These are phyloP conservation scores for Candida sanyiensis DNA, from an alignment of 805 yeast genomes.

Conservation along the genomic window DNA sequence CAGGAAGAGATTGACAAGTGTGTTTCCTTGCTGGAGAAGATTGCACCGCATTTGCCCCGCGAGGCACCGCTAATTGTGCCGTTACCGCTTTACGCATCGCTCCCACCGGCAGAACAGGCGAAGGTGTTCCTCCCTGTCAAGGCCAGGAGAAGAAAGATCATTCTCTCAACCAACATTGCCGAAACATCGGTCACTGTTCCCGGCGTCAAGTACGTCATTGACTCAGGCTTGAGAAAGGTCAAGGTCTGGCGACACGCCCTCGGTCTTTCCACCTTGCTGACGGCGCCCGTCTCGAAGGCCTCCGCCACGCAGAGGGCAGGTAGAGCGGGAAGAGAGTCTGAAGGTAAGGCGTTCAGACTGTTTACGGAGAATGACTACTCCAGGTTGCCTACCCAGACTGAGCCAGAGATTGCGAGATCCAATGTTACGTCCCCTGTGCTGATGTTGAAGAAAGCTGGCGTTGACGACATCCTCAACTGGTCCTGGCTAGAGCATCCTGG, in stretches of 20 bases:
- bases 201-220: constrained; percentile 90
- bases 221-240: constrained; percentile 87
- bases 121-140: constrained; percentile 66
- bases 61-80: constrained; percentile 74
- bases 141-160: constrained; percentile 71
- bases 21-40: constrained; percentile 50
- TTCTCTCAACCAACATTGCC: constrained; percentile 92
- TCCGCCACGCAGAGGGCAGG: constrained; percentile 95
- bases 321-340: constrained; percentile 97
- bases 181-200: constrained; percentile 96
- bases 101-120: constrained; percentile 79
- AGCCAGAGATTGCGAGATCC: constrained; percentile 85
- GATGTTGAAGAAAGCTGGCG: constrained; percentile 76
- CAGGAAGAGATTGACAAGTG: constrained; percentile 95
- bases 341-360: constrained; percentile 84
- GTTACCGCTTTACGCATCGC: constrained; percentile 88
- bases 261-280: constrained; percentile 86
- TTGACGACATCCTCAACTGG: constrained; percentile 80
- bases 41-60: constrained; percentile 62
- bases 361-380: constrained; percentile 69
- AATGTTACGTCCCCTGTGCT: constrained; percentile 82
- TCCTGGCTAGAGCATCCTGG: constrained; percentile 93
- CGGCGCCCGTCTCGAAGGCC: constrained; percentile 90
- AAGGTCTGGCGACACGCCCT: constrained; percentile 92
- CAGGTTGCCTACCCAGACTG: constrained; percentile 70